phyloP scores from a whole-genome alignment of 129 eudicot species.

The Calendula officinalis region DNA sequence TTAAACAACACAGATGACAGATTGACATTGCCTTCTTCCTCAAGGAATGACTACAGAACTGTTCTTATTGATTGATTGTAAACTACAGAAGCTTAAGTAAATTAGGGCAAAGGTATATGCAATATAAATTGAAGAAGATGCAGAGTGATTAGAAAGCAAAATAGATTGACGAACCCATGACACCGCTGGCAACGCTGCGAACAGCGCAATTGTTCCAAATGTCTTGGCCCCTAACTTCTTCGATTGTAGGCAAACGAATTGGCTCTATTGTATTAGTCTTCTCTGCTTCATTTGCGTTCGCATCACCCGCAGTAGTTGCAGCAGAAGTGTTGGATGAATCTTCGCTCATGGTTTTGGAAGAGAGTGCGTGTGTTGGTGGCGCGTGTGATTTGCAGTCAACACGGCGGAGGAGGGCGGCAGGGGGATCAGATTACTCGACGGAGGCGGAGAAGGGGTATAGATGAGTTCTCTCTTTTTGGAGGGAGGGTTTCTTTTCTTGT shows the following conservation, averaged over 20 bases:
- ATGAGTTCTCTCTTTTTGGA: background rate
- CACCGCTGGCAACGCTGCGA: slow-evolving; percentile 87
- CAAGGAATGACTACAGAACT: background rate
- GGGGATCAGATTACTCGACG: background rate
- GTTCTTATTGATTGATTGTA: background rate
- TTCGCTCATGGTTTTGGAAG: slow-evolving; percentile 31
- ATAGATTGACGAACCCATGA: slow-evolving; percentile 59
- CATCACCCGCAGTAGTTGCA: slow-evolving; percentile 1
- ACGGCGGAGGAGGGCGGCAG: slow-evolving; percentile 3
- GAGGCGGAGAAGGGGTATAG: background rate
- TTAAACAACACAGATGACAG: background rate
- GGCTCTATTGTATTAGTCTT: slow-evolving; percentile 46
- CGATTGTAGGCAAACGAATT: slow-evolving; percentile 62
- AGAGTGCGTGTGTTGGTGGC: background rate
- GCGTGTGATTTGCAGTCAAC: background rate
- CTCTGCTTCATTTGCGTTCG: slow-evolving; percentile 34
- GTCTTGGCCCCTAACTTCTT: slow-evolving; percentile 86
- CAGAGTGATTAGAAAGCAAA: background rate
- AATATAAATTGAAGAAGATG: background rate
- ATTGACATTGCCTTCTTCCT: background rate
- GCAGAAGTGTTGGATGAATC: slow-evolving; percentile 32
- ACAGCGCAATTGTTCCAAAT: slow-evolving; percentile 97
- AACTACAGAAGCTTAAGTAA: background rate
- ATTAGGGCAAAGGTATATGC: background rate
- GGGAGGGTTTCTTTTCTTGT: background rate